Percentiles rank a stretch among this genome's conserved stretches.
Evolutionary conservation across 2,329 filamentous ascomycete genomes (phyloP).

Genomic region (Endocalyx cinctus): DNA sequence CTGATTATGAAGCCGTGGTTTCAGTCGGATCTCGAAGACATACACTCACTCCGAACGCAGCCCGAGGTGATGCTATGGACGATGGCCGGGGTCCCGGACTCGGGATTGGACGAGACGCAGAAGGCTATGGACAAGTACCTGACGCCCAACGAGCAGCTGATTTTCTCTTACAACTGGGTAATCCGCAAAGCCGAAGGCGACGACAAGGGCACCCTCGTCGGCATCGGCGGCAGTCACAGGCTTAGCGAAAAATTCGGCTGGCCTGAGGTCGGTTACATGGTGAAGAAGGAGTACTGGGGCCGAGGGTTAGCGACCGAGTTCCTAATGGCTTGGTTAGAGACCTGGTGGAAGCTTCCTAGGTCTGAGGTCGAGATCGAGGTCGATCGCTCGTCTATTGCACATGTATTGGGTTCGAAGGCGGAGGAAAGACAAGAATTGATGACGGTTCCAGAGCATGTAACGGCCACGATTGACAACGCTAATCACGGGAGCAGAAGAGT

Average conservation of each 20-base stretch:
- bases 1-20: constrained; percentile 49
- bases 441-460: constrained; percentile 38
- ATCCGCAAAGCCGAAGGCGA: too few relatives aligned
- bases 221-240: constrained; percentile 41
- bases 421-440: too few relatives aligned
- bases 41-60: constrained; percentile 51
- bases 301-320: constrained; percentile 55
- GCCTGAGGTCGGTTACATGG: constrained; percentile 57
- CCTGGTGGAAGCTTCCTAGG: constrained; percentile 47
- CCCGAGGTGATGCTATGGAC: constrained; percentile 62
- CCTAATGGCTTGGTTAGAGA: constrained; percentile 38
- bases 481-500: constrained; percentile 54
- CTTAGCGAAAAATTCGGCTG: constrained; percentile 38
- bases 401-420: constrained; percentile 12
- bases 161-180: constrained; percentile 54
- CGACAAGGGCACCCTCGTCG: constrained; percentile 47
- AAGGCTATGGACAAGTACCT: constrained; percentile 35
- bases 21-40: constrained; percentile 43
- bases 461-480: constrained; percentile 41
- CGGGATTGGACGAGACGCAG: constrained; percentile 38
- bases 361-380: constrained; percentile 39
- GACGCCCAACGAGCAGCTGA: constrained; percentile 44
- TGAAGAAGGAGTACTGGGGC: constrained; percentile 50
- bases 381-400: constrained; percentile 30
- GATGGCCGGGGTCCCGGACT: constrained; percentile 35